Percentiles rank a stretch among this genome's conserved stretches.
Conservation (phyloP, 108 stramenopile genomes). For the Skeletonema costatum region DNA sequence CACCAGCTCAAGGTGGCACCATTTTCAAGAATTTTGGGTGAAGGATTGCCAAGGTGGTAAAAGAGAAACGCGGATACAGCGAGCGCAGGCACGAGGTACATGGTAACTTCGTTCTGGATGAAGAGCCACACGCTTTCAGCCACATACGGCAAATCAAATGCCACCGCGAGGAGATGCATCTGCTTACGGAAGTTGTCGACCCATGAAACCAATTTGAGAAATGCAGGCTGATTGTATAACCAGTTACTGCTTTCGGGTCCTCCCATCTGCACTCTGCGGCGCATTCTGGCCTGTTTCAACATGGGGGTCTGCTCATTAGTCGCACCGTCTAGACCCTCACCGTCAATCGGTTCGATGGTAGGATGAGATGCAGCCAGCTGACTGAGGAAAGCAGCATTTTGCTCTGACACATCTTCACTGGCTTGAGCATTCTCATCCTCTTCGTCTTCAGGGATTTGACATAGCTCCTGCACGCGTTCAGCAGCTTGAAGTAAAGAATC, state of each 20-base stretch:
- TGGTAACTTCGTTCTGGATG: slow-evolving; percentile 20
- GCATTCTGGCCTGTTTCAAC: slow-evolving; percentile 4
- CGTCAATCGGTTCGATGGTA: slow-evolving; percentile 4
- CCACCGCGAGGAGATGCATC: slow-evolving; percentile 22
- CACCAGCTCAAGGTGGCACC: slow-evolving; percentile 64
- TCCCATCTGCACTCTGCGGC: neutral
- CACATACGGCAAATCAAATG: slow-evolving; percentile 33
- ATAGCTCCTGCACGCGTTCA: slow-evolving; percentile 41
- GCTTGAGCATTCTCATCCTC: slow-evolving; percentile 3
- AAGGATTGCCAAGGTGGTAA: slow-evolving; percentile 73
- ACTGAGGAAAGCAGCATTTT: slow-evolving; percentile 40
- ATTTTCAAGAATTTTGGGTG: slow-evolving; percentile 59
- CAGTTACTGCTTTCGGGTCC: neutral
- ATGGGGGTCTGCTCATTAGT: slow-evolving; percentile 49
- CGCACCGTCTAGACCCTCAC: slow-evolving; percentile 1
- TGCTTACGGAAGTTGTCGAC: slow-evolving; percentile 22
- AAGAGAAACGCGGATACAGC: slow-evolving; percentile 41
- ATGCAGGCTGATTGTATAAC: neutral
- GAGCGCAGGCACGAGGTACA: slow-evolving; percentile 19
- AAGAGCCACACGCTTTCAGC: slow-evolving; percentile 7
- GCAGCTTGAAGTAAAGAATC: slow-evolving; percentile 35
- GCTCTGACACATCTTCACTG: slow-evolving; percentile 6
- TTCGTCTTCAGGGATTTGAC: slow-evolving; percentile 46
- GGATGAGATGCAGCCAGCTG: slow-evolving; percentile 25
- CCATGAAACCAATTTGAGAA: slow-evolving; percentile 20